Percentiles rank a stretch among this genome's conserved stretches.
Evolutionary conservation across 2,329 filamentous ascomycete species (phyloP).

Genomic region (Claviceps spartinae): DNA sequence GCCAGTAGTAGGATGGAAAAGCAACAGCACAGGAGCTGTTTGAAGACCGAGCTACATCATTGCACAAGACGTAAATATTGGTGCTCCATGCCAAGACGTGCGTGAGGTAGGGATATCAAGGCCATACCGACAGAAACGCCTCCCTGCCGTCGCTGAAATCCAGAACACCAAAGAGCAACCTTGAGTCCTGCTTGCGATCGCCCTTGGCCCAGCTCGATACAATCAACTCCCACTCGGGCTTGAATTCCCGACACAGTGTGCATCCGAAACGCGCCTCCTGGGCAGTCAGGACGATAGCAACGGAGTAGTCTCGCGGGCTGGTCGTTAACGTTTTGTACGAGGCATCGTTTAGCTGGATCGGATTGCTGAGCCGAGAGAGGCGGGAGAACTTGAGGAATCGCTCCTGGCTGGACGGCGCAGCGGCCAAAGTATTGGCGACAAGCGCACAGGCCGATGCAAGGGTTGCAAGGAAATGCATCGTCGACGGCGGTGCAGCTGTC

Average conservation of each 20-base stretch:
- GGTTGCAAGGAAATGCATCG: slow-evolving; percentile 55
- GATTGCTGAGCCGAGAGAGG: slow-evolving; percentile 49
- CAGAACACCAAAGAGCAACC: slow-evolving; percentile 67
- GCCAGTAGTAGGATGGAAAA: slow-evolving; percentile 77
- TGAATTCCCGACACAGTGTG: slow-evolving; percentile 75
- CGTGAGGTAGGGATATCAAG: neutral
- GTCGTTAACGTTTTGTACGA: slow-evolving; percentile 64
- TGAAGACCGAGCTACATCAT: slow-evolving; percentile 67
- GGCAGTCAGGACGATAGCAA: slow-evolving; percentile 75
- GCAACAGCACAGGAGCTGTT: slow-evolving; percentile 79
- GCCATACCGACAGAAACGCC: slow-evolving; percentile 70
- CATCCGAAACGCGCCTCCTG: slow-evolving; percentile 75
- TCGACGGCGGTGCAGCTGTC: slow-evolving; percentile 16
- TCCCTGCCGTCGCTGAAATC: slow-evolving; percentile 78
- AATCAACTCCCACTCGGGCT: slow-evolving; percentile 85
- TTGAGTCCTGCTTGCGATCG: slow-evolving; percentile 59
- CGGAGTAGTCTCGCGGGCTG: slow-evolving; percentile 69
- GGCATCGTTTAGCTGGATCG: slow-evolving; percentile 66
- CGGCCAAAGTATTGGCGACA: slow-evolving; percentile 43
- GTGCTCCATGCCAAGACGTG: neutral
- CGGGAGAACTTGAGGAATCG: slow-evolving; percentile 59
- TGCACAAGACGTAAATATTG: neutral
- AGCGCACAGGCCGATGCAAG: slow-evolving; percentile 52
- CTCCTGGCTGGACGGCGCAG: slow-evolving; percentile 49
- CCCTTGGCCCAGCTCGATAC: slow-evolving; percentile 77